These are phyloP conservation scores for Avena eriantha DNA, from an alignment of 176 grass and related monocot genomes.

Conservation along the genomic window DNA sequence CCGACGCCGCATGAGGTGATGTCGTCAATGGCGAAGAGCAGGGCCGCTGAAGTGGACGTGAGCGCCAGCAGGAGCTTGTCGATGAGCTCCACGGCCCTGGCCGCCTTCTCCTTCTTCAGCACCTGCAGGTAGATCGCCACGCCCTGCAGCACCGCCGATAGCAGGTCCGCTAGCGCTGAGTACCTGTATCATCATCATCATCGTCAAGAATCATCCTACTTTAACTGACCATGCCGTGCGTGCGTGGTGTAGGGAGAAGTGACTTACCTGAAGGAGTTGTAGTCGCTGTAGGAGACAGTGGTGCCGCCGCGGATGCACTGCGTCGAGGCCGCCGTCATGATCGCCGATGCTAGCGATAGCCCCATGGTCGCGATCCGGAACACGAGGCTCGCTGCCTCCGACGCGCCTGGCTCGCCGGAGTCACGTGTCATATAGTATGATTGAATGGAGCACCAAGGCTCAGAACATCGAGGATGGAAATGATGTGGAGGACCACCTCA, in stretches of 20 bases:
- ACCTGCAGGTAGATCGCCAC: slow-evolving; percentile 36
- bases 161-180: not conserved
- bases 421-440: not conserved
- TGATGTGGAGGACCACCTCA: not conserved
- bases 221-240: not conserved
- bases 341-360: slow-evolving; percentile 31
- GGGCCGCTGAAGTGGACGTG: slow-evolving; percentile 8
- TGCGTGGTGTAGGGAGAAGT: slow-evolving; percentile 4
- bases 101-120: not conserved
- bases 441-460: not conserved
- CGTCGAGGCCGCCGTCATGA: slow-evolving; percentile 33
- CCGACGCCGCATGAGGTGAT: slow-evolving; percentile 38
- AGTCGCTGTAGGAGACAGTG: slow-evolving; percentile 24
- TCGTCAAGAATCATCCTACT: not conserved
- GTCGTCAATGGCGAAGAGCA: slow-evolving; percentile 42
- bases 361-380: slow-evolving; percentile 25
- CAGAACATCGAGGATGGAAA: not conserved
- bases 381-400: not conserved
- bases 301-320: not conserved
- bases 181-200: not conserved
- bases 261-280: slow-evolving; percentile 36
- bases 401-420: not conserved
- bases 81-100: slow-evolving; percentile 8
- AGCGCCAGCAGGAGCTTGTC: slow-evolving; percentile 41
- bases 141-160: slow-evolving; percentile 44